Percentiles rank a stretch among this genome's conserved stretches.
Evolutionary conservation across 371 early-diverging fungal genomes (phyloP).

Genomic region (Capniomyces stellatus): DNA sequence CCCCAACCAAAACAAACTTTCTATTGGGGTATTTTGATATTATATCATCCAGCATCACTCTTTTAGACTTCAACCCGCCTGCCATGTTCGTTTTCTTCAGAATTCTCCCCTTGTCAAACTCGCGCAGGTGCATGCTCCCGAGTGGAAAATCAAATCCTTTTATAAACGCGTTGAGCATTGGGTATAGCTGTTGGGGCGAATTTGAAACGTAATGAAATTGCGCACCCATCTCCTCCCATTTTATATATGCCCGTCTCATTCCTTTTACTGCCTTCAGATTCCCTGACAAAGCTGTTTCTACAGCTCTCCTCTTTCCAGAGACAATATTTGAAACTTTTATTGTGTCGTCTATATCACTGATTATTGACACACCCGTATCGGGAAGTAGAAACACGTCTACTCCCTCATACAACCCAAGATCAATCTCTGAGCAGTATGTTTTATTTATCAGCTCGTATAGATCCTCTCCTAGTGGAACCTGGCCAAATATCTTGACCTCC

Average conservation of each 20-base stretch:
- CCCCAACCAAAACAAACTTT: conserved; percentile 73
- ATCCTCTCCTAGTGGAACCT: too few relatives aligned
- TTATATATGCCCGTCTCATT: conserved; percentile 48
- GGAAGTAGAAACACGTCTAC: too few relatives aligned
- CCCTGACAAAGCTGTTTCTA: conserved; percentile 51
- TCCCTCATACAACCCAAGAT: too few relatives aligned
- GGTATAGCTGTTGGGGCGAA: conserved; percentile 72
- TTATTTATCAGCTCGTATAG: too few relatives aligned
- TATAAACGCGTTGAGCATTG: conserved; percentile 53
- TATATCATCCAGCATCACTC: conserved; percentile 34
- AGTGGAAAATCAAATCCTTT: conserved; percentile 48
- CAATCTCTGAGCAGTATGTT: too few relatives aligned
- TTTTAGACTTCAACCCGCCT: conserved; percentile 32
- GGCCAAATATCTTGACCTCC: too few relatives aligned
- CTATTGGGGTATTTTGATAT: conserved; percentile 59
- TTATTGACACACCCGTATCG: conserved; percentile 58
- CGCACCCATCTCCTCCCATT: conserved; percentile 44
- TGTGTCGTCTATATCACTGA: conserved; percentile 79
- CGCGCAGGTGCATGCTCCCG: conserved; percentile 52
- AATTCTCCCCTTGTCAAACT: conserved; percentile 31
- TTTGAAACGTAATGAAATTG: conserved; percentile 83
- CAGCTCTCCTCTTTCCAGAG: conserved; percentile 40
- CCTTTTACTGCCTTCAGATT: conserved; percentile 37
- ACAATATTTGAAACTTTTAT: conserved; percentile 63
- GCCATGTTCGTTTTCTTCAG: conserved; percentile 22